Evolutionary conservation across 345 rosid genomes (phyloP), one percentile per base, ranked within the genome.

Genomic region (Lepidium didymum): DNA sequence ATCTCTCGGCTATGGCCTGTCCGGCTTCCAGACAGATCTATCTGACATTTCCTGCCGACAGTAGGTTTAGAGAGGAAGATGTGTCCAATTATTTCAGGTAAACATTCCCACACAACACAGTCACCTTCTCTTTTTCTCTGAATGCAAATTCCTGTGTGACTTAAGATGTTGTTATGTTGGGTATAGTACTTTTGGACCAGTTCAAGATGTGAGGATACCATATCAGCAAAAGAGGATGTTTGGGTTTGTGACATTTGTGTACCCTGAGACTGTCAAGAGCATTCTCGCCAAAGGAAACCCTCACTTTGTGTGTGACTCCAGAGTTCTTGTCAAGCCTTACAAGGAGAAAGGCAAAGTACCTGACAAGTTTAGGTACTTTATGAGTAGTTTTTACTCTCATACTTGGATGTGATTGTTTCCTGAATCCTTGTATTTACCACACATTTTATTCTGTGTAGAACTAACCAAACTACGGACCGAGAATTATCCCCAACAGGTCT

Each of bases 211-310:
- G 80, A 87, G 97, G 75, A 91, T 91, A 62, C 96, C 96, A 25
- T 91, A 84, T 68, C 96, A 91, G 82, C 97, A 91, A 80, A 91
- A 91, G 88, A 83, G 97, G 75, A 91, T 91, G 97, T 91, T 91
- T 75, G 97, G 97, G 4, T 91, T 91, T 78, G 97, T 91, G 43
- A 87, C 96, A 43, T 91, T 91, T 44, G 83, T 88, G 49, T 87
- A 84, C 72, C 85, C 97, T n/a, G 97, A 88, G 55, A 91, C 97
- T 1, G 97, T 91, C 69, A 91, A 91, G 84, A 78, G 85, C 56
- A 91, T 91, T 59, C 73, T 91, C 9, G 97, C 97, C 62, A 91
- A 88, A 75, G 97, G 97, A 6, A 91, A 88, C 36, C 97, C 97
- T 57, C 96, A 91, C 78, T 91, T 91, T 73, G 97, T 91, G 33